phyloP scores from a whole-genome alignment of 1,139 yeast genomes.

The Blastobotrys serpentis region DNA sequence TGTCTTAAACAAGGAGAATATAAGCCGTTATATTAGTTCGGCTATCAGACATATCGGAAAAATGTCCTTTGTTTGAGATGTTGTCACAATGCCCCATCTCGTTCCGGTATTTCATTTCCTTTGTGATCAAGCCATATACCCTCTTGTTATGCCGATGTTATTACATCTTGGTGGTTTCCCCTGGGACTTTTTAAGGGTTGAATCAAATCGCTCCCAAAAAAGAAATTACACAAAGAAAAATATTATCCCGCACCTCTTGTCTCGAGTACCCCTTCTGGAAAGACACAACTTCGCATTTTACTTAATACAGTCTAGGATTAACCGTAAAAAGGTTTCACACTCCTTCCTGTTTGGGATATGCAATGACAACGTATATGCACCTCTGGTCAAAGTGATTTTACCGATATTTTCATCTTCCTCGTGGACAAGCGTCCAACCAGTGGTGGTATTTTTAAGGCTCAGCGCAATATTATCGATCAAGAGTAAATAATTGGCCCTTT shows the following conservation, averaged over 20 bases:
- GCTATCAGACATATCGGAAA: not conserved
- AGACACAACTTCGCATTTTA: not conserved
- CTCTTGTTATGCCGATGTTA: too few species aligned
- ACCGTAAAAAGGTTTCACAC: not conserved
- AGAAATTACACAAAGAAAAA: too few species aligned
- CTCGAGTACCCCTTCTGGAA: not conserved
- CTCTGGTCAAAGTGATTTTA: not conserved
- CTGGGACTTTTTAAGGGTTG: too few species aligned
- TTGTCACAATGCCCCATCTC: not conserved
- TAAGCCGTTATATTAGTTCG: slow-evolving; percentile 8
- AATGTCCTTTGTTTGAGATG: slow-evolving; percentile 4
- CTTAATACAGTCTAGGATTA: not conserved
- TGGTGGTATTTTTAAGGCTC: not conserved
- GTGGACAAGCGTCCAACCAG: too few species aligned
- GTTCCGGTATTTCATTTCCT: not conserved
- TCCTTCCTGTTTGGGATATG: not conserved
- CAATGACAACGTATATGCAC: not conserved
- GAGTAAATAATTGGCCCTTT: not conserved
- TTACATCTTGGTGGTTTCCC: too few species aligned
- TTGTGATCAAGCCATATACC: not conserved
- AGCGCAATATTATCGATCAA: not conserved
- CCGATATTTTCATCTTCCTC: not conserved
- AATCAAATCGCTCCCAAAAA: too few species aligned
- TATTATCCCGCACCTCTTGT: too few species aligned
- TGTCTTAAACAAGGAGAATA: slow-evolving; percentile 8